These are phyloP conservation scores for Rheum nobile DNA, from an alignment of 148 eudicot species.

Conservation along the genomic window DNA sequence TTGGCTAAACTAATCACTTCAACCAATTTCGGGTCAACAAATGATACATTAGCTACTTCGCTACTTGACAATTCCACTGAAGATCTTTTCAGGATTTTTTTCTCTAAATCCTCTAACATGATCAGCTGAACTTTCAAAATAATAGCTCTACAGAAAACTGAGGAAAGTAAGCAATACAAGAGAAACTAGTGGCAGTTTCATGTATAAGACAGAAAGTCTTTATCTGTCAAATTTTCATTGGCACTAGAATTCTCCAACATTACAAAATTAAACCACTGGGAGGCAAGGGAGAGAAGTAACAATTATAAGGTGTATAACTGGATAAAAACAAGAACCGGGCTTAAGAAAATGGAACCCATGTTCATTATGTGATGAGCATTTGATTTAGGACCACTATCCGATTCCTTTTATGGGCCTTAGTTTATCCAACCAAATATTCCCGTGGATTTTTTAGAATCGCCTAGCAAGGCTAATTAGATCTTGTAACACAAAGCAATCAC, in stretches of 20 bases:
- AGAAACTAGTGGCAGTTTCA: neutral
- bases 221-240: neutral
- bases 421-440: neutral
- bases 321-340: neutral
- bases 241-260: neutral
- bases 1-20: neutral
- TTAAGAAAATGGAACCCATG: neutral
- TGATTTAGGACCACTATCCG: neutral
- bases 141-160: neutral
- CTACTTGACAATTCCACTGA: neutral
- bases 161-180: neutral
- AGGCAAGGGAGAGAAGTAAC: neutral
- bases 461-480: neutral
- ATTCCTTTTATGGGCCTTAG: neutral
- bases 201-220: neutral
- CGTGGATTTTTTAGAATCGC: neutral
- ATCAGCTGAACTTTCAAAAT: neutral
- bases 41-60: neutral
- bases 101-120: neutral
- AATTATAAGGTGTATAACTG: neutral
- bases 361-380: neutral
- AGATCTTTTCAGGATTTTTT: neutral
- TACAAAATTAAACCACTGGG: neutral
- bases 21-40: neutral
- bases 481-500: neutral